A percentile compares a stretch with the other conserved stretches of the same genome.
Evolutionary conservation across 257 asterid genomes (phyloP).

Genomic region (Thymus quinquecostatus): DNA sequence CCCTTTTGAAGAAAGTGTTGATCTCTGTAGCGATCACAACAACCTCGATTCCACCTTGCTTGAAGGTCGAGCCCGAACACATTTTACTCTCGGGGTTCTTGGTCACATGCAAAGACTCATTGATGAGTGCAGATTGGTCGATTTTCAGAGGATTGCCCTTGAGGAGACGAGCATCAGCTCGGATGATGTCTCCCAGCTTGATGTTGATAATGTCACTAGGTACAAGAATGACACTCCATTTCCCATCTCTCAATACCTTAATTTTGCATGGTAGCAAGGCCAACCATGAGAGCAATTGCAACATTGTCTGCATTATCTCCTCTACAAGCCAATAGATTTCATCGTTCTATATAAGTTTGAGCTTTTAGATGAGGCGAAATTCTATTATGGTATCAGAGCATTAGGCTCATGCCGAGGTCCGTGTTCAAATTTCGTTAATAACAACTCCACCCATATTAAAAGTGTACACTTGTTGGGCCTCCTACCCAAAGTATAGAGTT

Average conservation of each 20-base stretch:
- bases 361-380: too few relatives aligned
- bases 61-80: constrained; percentile 81
- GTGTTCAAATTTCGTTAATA: too few relatives aligned
- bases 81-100: constrained; percentile 59
- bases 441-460: too few relatives aligned
- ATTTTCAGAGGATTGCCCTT: constrained; percentile 78
- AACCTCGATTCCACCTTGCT: constrained; percentile 85
- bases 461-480: too few relatives aligned
- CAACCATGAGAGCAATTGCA: too few relatives aligned
- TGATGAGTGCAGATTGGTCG: constrained; percentile 38
- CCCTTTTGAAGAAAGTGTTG: constrained; percentile 80
- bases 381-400: too few relatives aligned
- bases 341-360: too few relatives aligned
- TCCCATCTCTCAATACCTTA: constrained; percentile 68
- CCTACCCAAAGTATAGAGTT: too few relatives aligned
- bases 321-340: too few relatives aligned
- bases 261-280: too few relatives aligned
- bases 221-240: constrained; percentile 70
- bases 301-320: too few relatives aligned
- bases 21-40: constrained; percentile 84
- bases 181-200: constrained; percentile 75
- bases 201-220: constrained; percentile 81
- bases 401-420: too few relatives aligned
- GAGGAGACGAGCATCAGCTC: constrained; percentile 79
- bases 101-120: constrained; percentile 69